These are phyloP conservation scores for Dryas drummondii DNA, from an alignment of 306 rosid genomes.

Conservation along the genomic window DNA sequence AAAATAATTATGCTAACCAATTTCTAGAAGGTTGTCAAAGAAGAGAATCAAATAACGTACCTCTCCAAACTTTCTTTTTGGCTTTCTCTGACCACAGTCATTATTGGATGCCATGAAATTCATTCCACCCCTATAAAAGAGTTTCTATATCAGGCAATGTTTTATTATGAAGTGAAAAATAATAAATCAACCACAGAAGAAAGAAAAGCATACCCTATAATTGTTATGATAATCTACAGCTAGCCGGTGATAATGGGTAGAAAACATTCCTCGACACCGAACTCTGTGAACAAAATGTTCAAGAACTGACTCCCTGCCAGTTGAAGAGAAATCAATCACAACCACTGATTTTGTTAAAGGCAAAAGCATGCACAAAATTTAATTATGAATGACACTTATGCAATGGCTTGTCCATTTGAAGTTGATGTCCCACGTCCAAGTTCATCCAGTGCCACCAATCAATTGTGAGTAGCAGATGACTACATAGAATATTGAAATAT, in stretches of 20 bases:
- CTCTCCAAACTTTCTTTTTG: too few relatives aligned
- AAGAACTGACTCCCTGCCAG: constrained; percentile 74
- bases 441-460: constrained; percentile 86
- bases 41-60: too few relatives aligned
- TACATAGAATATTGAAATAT: constrained; percentile 37
- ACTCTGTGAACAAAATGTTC: constrained; percentile 78
- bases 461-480: constrained; percentile 81
- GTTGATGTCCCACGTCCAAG: constrained; percentile 99
- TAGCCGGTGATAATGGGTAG: constrained; percentile 88
- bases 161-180: neutral
- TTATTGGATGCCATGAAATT: too few relatives aligned
- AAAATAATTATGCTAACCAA: too few relatives aligned
- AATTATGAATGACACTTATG: constrained; percentile 48
- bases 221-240: constrained; percentile 62
- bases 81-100: too few relatives aligned
- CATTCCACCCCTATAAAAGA: too few relatives aligned
- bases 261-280: constrained; percentile 84
- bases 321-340: constrained; percentile 22
- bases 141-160: too few relatives aligned
- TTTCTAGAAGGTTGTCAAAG: too few relatives aligned
- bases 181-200: constrained; percentile 10
- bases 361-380: constrained; percentile 16
- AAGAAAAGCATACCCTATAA: constrained; percentile 51
- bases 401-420: constrained; percentile 98
- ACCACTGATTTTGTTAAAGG: constrained; percentile 14